phyloP scores from a whole-genome alignment of 2,329 filamentous ascomycete genomes.

The Aspergillus cejpii region DNA sequence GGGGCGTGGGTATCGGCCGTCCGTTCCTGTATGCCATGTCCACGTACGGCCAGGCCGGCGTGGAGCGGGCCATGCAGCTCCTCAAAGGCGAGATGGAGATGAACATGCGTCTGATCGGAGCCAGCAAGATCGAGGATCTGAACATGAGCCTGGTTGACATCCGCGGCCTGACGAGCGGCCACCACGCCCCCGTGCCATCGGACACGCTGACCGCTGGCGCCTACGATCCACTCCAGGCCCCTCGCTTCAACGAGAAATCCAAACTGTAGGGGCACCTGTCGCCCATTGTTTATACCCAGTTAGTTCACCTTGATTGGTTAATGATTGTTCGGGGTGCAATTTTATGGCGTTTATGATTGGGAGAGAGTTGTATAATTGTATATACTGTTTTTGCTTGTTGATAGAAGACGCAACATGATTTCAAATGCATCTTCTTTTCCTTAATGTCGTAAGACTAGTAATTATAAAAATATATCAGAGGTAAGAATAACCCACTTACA shows the following conservation, averaged over 20 bases:
- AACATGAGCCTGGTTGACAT: conserved; percentile 75
- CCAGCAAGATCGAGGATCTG: conserved; percentile 65
- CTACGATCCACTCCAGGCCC: conserved; percentile 51
- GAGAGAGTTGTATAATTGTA: neutral
- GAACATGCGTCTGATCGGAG: conserved; percentile 94
- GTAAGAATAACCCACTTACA: too few species aligned
- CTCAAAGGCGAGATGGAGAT: conserved; percentile 97
- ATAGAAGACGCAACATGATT: too few species aligned
- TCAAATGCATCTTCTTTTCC: too few species aligned
- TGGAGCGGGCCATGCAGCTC: conserved; percentile 85
- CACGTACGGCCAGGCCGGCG: conserved; percentile 77
- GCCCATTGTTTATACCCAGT: neutral
- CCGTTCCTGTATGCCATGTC: conserved; percentile 97
- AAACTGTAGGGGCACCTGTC: conserved; percentile 30
- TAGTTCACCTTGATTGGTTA: neutral
- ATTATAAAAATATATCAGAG: too few species aligned
- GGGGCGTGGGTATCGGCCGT: conserved; percentile 85
- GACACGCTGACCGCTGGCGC: conserved; percentile 55
- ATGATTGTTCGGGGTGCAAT: neutral
- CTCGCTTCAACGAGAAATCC: conserved; percentile 45
- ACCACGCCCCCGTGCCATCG: conserved; percentile 53
- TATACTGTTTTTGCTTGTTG: neutral
- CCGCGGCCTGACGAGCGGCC: conserved; percentile 56
- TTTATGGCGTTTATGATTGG: neutral
- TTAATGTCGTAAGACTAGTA: too few species aligned